Evolutionary conservation across 331 rosid species (phyloP), one percentile per base, ranked within the genome.

Genomic region (Malus hybrid): DNA sequence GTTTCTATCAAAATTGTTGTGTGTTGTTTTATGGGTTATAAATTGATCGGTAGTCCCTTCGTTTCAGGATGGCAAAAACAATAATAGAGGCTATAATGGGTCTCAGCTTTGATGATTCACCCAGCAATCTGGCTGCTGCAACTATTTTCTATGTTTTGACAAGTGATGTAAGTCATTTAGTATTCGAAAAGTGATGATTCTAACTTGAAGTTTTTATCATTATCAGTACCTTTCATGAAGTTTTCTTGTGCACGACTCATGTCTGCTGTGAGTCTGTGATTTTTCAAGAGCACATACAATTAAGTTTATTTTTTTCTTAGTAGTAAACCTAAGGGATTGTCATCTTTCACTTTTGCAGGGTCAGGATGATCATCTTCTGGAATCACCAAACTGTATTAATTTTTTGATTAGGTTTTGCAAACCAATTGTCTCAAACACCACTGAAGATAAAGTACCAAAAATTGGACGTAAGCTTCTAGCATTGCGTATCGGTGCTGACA

Each of bases 61-160:
- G 82, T 84, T 81, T 71, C 87, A 95, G 99, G 95, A 83, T 95
- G 93, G 97, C 90, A 33, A 95, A 85, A 86, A 84, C 96, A 22
- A 95, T 95, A 75, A 70, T 83, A 70, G 97, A 92, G 84, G 93
- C 96, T 64, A 80, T 95, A 72, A 83, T 90, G 87, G 88, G 87
- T 55, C 93, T 92, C 74, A 84, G 76, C 83, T 82, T 90, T 63
- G 98, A 95, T n/a, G 99, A 95, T 84, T 76, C 96, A 73, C 82
- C 97, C 56, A 87, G 98, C 86, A 85, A 90, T 85, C 93, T 95
- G 83, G 99, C 96, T 60, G 96, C 97, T 74, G 93, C 97, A 42
- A 83, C 96, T 72, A 90, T 92, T 82, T 85, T 95, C 79, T 88
- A 88, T 76, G 85, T 89, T 86, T 85, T 95, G 88, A 90, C 99